Evolutionary conservation across 2,329 filamentous ascomycete species (phyloP).

Genomic region (Neofusicoccum kwambonambiense): DNA sequence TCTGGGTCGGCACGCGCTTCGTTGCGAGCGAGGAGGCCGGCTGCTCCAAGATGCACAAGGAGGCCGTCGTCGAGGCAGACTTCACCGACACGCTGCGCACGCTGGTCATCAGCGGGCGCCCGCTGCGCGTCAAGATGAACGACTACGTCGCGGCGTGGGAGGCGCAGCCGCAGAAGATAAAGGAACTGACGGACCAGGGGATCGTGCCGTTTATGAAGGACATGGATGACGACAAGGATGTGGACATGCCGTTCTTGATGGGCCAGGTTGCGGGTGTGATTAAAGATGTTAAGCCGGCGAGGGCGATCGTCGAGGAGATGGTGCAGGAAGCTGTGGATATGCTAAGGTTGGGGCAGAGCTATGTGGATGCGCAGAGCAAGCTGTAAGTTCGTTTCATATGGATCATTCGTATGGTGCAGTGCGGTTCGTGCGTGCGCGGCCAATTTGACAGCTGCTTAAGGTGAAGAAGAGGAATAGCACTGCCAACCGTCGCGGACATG

Average conservation of each 20-base stretch:
- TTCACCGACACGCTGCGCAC: slow-evolving; percentile 81
- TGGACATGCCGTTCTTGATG: slow-evolving; percentile 89
- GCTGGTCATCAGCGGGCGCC: slow-evolving; percentile 77
- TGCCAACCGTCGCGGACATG: too few relatives aligned
- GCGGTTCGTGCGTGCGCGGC: too few relatives aligned
- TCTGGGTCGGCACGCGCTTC: slow-evolving; percentile 94
- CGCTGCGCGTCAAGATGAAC: slow-evolving; percentile 77
- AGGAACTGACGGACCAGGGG: slow-evolving; percentile 70
- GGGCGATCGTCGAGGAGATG: slow-evolving; percentile 87
- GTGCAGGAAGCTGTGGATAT: slow-evolving; percentile 51
- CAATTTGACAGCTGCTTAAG: too few relatives aligned
- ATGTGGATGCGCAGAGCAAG: slow-evolving; percentile 35
- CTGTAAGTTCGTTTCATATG: slow-evolving; percentile 24
- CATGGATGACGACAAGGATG: slow-evolving; percentile 75
- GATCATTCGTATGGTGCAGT: too few relatives aligned
- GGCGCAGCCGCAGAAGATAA: slow-evolving; percentile 69
- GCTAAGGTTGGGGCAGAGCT: slow-evolving; percentile 37
- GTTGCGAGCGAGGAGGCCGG: slow-evolving; percentile 80
- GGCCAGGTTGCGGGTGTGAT: slow-evolving; percentile 86
- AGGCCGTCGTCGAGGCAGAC: slow-evolving; percentile 73
- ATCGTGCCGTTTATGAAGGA: slow-evolving; percentile 81
- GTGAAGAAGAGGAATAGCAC: too few relatives aligned
- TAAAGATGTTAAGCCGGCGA: slow-evolving; percentile 73
- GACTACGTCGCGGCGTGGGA: slow-evolving; percentile 85
- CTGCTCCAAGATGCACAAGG: slow-evolving; percentile 78